Evolutionary conservation across 1,139 yeast species (phyloP), one percentile per base, ranked within the genome.

Genomic region (Hemisphaericaspora xylofermentans): DNA sequence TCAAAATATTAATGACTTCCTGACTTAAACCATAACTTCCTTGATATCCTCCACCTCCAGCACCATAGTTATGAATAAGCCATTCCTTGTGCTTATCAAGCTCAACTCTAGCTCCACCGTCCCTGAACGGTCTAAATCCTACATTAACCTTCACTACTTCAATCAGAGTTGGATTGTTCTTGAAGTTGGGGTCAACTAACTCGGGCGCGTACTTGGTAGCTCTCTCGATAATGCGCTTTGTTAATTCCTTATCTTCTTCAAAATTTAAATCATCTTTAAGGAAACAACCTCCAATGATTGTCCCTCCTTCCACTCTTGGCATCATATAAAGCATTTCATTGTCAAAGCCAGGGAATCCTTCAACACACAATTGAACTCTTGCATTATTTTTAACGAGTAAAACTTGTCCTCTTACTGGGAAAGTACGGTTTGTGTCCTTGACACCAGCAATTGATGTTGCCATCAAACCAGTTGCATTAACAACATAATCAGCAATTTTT

Each of bases 21-120:
- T 42, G 48, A 27, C 68, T 61, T 43, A 66, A 58, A 2, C 78
- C 78, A 45, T 62, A 71, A 44, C 76, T 70, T 7, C 75, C 70
- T 50, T 76, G 82, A 56, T 70, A 76, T 1, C 82, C 81, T 7
- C 78, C 78, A 7, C 77, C 78, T 6, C 79, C 81, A 18, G 74
- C 71, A 4, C 81, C 81, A 48, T 76, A 76, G 49, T 68, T 70
- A 50, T 76, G 81, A 22, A 76, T 56, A 30, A 76, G 56, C 66
- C 73, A 69, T 1, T 46, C 43, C 25, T 59, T 51, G 8, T 55
- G 47, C 5, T 43, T 47, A 22, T 56, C 80, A 4, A 43, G 33
- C 46, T 74, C 80, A 8, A 75, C 64, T 32, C 80, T 54, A 0
- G 66, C 66, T 2, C 80, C 80, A 4, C 67, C 71, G 9, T 58